Base-by-base conservation (phyloP, 495 filamentous ascomycete species). In the Penicillium silybi region DNA sequence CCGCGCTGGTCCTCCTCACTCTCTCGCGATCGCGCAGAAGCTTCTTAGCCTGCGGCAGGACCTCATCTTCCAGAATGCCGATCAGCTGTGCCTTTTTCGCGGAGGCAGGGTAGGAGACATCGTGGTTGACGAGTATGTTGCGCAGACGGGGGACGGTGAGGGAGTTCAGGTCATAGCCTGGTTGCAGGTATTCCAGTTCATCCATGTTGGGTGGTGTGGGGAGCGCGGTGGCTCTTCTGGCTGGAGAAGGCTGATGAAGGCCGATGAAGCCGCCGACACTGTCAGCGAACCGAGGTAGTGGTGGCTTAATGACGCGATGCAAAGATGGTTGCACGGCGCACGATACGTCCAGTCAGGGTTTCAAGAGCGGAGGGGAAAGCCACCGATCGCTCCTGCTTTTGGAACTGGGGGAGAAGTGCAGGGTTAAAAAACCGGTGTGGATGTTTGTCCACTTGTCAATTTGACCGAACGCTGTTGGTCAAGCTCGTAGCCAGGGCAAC, bases 1-100 rank as follows among this genome's bases (percentile, higher is more conserved):
- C 95, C 61, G 74, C 82, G 59, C 89, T 89, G 5, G 86, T 87
- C 37, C 90, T 81, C 72, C 87, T 86, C 11, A 89, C 90, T 26
- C 84, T 78, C 26, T 87, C 83, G 53, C 86, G 83, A 19, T 84
- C 81, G n/a, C 80, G 78, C 23, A 95, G 71, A 13, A 96, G 80
- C 62, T 85, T 88, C 53, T 78, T 80, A 6, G 90, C 84, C 58
- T 89, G 82, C 1, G 93, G 89, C 7, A 87, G 69, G 34, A 98
- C 79, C 50, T 92, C 76, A 37, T 88, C 76, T 58, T 87, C 85
- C 65, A 98, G 89, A 23, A 97, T 76, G 4, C 86, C 82, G 48
- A 98, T 72, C 37, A 98, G 84, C 56, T 96, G 85, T 1, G 82
- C 69, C 72, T 98, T 98, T 70, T 97, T 97, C 29, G 87, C 84